Percentiles rank a stretch among this genome's conserved stretches.
phyloP scores from a whole-genome alignment of 2,329 filamentous ascomycete genomes.

The Exophiala mesophila region DNA sequence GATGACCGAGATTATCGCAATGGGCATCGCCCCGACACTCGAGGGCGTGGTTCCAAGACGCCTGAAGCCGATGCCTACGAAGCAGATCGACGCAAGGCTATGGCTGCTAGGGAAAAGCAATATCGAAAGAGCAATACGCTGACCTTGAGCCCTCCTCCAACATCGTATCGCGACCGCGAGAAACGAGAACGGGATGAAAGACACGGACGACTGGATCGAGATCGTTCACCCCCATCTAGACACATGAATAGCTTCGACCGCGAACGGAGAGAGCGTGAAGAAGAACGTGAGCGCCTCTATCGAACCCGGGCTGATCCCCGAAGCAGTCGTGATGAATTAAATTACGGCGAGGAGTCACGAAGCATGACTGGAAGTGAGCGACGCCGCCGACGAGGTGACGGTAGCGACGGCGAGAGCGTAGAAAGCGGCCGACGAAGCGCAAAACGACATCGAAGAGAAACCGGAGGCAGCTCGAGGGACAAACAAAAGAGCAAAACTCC shows the following conservation, averaged over 20 bases:
- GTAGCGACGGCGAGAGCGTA: constrained; percentile 65
- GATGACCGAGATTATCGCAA: constrained; percentile 57
- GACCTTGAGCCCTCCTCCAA: constrained; percentile 48
- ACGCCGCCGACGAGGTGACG: constrained; percentile 66
- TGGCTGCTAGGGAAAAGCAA: constrained; percentile 88
- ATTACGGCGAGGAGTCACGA: constrained; percentile 70
- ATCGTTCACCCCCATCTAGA: constrained; percentile 31
- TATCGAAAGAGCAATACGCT: constrained; percentile 74
- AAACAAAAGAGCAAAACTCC: constrained; percentile 52
- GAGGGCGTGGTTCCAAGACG: constrained; percentile 66
- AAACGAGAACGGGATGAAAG: constrained; percentile 37
- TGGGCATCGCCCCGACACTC: constrained; percentile 29
- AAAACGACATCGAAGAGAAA: constrained; percentile 51
- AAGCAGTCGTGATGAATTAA: constrained; percentile 78
- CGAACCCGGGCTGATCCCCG: constrained; percentile 74
- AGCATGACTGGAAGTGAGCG: constrained; percentile 57
- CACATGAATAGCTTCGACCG: constrained; percentile 60
- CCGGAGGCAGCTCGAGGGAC: constrained; percentile 43
- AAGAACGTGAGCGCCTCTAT: constrained; percentile 83
- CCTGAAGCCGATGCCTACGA: constrained; percentile 95
- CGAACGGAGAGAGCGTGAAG: constrained; percentile 80
- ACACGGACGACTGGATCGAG: constrained; percentile 33
- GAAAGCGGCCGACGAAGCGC: constrained; percentile 50
- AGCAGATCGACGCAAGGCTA: constrained; percentile 87
- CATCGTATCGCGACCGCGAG: constrained; percentile 36